Base-by-base conservation (phyloP, 2,329 filamentous ascomycete species). In the Lecanicillium sp. region DNA sequence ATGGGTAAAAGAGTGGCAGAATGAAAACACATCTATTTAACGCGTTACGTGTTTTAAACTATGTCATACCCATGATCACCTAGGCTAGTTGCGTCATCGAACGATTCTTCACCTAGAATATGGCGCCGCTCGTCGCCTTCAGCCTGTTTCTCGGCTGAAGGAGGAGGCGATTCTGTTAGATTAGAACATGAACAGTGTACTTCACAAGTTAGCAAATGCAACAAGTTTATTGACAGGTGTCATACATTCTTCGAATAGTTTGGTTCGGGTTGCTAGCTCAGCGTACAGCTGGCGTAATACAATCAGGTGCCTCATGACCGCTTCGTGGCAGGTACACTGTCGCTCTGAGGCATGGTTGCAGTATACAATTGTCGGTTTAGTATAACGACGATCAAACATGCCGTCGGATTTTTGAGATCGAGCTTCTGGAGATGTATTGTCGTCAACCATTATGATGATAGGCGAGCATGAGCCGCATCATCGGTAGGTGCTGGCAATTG, bases 161-260 rank as follows among this genome's bases (percentile, higher is more conserved):
- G 13, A 14, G n/a, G n/a, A n/a, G n/a, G n/a, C n/a, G n/a, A n/a
- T n/a, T n/a, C n/a, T n/a, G n/a, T n/a, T n/a, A n/a, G n/a, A 22
- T 29, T 19, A 4, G 12, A 22, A 36, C 25, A 36, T 13, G 4
- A 29, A 15, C 16, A 36, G 20, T 29, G 16, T n/a, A 29, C 25
- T 36, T 29, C 11, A 29, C 12, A n/a, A 29, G n/a, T 29, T 15
- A 1, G 8, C 19, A 36, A 20, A 7, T 3, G 15, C 20, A 11
- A 36, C 12, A n/a, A 13, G 20, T n/a, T 29, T 9, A 9, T n/a
- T n/a, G 13, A 14, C 12, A 19, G 7, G 29, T 13, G n/a, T 18
- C 25, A 18, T n/a, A 36, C 25, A 9, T n/a, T 36, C 34, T 29
- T 36, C 34, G 8, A 36, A 18, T 29, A 9, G 28, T n/a, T 36